phyloP scores from a whole-genome alignment of 441 rosid genomes.

The Adansonia madagascariensis region DNA sequence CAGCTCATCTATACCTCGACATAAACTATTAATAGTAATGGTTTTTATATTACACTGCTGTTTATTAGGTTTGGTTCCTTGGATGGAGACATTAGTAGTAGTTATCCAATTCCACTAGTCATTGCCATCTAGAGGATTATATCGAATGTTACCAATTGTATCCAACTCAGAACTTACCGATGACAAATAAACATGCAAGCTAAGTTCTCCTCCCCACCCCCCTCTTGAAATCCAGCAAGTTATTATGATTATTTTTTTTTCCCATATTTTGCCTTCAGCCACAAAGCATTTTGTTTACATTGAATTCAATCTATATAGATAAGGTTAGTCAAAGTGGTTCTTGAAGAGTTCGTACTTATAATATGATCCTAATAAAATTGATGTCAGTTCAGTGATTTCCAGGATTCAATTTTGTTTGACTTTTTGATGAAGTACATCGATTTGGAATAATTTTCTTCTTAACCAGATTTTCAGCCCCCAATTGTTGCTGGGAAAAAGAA shows the following conservation, averaged over 20 bases:
- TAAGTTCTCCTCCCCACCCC: not conserved
- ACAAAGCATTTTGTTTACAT: not conserved
- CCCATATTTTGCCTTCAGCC: not conserved
- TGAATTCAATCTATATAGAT: not conserved
- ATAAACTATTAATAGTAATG: not conserved
- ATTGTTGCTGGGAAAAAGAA: slow-evolving; percentile 37
- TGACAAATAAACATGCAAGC: not conserved
- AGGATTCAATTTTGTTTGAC: slow-evolving; percentile 10
- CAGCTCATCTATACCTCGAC: too few species aligned
- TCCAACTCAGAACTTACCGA: not conserved
- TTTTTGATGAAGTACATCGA: slow-evolving; percentile 7
- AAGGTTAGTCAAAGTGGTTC: not conserved
- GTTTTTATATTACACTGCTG: not conserved
- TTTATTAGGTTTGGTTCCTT: not conserved
- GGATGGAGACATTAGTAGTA: not conserved
- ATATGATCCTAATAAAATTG: not conserved
- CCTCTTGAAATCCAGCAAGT: not conserved
- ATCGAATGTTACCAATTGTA: not conserved
- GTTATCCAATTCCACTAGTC: slow-evolving; percentile 3
- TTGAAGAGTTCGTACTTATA: not conserved
- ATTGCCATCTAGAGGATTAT: slow-evolving; percentile 1
- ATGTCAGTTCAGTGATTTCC: not conserved
- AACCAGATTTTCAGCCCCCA: slow-evolving; percentile 76
- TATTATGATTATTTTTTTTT: not conserved
- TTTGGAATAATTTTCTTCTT: slow-evolving; percentile 26